Conservation (phyloP, 2,329 filamentous ascomycete species). For the Fusarium brevicatenulatum region DNA sequence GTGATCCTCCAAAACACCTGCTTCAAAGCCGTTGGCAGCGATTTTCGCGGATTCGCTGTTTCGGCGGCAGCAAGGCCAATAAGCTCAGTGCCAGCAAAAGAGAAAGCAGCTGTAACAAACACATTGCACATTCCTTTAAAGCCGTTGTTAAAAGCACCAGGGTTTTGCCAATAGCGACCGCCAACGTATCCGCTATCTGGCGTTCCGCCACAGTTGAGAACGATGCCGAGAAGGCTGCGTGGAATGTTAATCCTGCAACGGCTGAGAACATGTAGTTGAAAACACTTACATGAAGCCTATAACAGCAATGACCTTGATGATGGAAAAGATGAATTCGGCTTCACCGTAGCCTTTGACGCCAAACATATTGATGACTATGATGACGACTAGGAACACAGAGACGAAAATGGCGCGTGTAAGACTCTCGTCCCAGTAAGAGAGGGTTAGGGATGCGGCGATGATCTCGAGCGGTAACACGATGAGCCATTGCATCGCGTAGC, state of each 20-base stretch:
- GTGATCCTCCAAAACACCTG: constrained; percentile 96
- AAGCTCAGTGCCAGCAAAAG: constrained; percentile 80
- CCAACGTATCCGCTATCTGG: constrained; percentile 81
- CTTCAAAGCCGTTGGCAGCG: constrained; percentile 86
- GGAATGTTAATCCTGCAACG: constrained; percentile 21
- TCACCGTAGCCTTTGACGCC: constrained; percentile 91
- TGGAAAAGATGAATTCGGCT: constrained; percentile 87
- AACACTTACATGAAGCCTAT: constrained; percentile 83
- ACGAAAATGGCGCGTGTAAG: constrained; percentile 81
- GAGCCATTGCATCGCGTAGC: constrained; percentile 89
- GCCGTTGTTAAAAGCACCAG: constrained; percentile 86
- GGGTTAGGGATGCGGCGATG: constrained; percentile 85
- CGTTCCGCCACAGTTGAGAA: constrained; percentile 85
- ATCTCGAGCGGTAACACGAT: constrained; percentile 86
- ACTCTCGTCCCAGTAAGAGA: constrained; percentile 78
- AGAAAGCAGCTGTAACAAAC: constrained; percentile 80
- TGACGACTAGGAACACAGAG: constrained; percentile 79
- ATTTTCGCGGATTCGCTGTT: constrained; percentile 81
- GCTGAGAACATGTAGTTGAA: constrained; percentile 42
- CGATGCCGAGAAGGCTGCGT: constrained; percentile 79
- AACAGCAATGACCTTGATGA: constrained; percentile 86
- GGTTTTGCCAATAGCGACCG: constrained; percentile 77
- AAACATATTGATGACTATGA: constrained; percentile 86
- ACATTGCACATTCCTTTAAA: constrained; percentile 86
- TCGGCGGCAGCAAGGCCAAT: constrained; percentile 82